phyloP scores from a whole-genome alignment of 805 yeast species.

The Candida lessepsii region DNA sequence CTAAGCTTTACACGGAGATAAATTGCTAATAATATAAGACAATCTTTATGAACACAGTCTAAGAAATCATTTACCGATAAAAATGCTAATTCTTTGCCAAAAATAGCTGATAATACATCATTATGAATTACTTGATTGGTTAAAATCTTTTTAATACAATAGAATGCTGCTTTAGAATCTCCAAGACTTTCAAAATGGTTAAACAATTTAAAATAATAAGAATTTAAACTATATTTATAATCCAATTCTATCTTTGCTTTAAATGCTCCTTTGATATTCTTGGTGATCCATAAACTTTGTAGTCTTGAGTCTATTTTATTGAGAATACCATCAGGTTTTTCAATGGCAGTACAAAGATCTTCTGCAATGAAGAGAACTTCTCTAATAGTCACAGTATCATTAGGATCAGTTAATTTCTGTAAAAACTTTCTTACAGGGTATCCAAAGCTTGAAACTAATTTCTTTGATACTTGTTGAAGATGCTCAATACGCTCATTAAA shows the following conservation, averaged over 20 bases:
- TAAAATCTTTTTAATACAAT: constrained; percentile 28
- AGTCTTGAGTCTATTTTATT: too few species aligned
- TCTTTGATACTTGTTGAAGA: not conserved
- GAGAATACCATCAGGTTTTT: constrained; percentile 4
- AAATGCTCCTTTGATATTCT: too few species aligned
- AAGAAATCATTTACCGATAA: not conserved
- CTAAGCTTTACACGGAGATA: constrained; percentile 2
- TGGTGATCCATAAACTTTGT: too few species aligned
- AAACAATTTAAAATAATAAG: constrained; percentile 7
- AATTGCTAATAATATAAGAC: constrained; percentile 1
- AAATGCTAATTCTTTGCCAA: not conserved
- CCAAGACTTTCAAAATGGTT: constrained; percentile 34
- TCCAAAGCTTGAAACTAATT: not conserved
- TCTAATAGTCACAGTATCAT: constrained; percentile 1
- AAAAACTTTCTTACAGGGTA: not conserved
- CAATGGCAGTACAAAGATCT: not conserved
- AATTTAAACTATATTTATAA: not conserved
- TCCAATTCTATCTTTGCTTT: constrained; percentile 1
- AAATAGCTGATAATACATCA: not conserved
- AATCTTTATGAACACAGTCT: constrained; percentile 4
- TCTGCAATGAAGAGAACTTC: not conserved
- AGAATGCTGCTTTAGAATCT: constrained; percentile 29
- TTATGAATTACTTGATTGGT: constrained; percentile 1
- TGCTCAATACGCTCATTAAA: not conserved
- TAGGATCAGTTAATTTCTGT: not conserved